Conservation (phyloP, 2,329 filamentous ascomycete species). For the Sclerotinia subarctica region DNA sequence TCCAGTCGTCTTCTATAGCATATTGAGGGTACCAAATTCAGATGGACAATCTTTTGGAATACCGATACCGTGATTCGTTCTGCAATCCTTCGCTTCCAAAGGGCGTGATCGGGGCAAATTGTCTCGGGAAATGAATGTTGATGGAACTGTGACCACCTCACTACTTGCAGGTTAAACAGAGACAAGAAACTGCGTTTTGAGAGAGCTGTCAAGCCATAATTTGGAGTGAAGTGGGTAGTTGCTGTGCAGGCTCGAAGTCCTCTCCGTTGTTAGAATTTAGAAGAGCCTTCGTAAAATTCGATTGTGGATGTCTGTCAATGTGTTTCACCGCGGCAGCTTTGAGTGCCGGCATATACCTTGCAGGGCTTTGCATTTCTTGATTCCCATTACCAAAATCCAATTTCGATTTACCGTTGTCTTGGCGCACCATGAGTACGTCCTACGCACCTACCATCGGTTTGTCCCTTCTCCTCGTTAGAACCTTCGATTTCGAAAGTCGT, state of each 20-base stretch:
- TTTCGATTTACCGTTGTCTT: constrained; percentile 12
- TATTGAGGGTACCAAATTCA: not conserved
- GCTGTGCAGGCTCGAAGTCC: not conserved
- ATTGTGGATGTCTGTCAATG: not conserved
- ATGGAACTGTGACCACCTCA: not conserved
- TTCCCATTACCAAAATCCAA: constrained; percentile 14
- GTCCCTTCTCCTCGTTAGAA: not conserved
- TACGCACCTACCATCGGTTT: constrained; percentile 17
- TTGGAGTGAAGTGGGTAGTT: not conserved
- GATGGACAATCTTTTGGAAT: not conserved
- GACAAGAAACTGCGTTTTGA: not conserved
- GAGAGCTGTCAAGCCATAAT: not conserved
- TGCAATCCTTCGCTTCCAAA: not conserved
- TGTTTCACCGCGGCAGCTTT: not conserved
- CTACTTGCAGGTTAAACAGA: not conserved
- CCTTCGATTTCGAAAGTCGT: not conserved
- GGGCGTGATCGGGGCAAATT: not conserved
- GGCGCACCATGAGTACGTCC: not conserved
- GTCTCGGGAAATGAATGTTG: constrained; percentile 9
- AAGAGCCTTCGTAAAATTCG: constrained; percentile 4
- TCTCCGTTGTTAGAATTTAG: constrained; percentile 1
- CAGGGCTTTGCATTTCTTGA: constrained; percentile 8
- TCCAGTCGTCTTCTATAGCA: not conserved
- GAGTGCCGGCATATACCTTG: constrained; percentile 15
- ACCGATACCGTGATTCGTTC: constrained; percentile 3